Evolutionary conservation across 2,329 filamentous ascomycete genomes (phyloP).

Genomic region (Teratosphaeria viscida): DNA sequence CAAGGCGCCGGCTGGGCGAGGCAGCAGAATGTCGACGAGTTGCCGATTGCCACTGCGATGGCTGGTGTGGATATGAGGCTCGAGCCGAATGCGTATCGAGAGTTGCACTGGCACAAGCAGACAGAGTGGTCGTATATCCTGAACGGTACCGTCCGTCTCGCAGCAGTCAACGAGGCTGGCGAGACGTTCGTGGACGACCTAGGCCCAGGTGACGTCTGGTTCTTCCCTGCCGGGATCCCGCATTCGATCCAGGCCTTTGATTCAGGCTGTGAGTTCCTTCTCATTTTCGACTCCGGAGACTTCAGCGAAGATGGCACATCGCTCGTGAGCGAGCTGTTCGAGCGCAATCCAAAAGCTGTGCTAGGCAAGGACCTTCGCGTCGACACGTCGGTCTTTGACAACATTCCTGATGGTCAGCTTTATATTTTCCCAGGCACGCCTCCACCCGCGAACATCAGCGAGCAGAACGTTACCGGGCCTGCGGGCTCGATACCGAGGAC

Average conservation of each 20-base stretch:
- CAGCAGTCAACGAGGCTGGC: not conserved
- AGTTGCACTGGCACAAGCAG: slow-evolving; percentile 26
- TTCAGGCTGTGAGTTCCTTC: slow-evolving; percentile 47
- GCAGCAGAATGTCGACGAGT: slow-evolving; percentile 29
- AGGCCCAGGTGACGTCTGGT: slow-evolving; percentile 5
- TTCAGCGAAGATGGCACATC: slow-evolving; percentile 53
- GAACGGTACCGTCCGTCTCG: slow-evolving; percentile 18
- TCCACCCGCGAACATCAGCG: slow-evolving; percentile 31
- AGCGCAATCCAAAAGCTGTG: slow-evolving; percentile 26
- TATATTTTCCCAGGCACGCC: slow-evolving; percentile 34
- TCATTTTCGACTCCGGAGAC: slow-evolving; percentile 49
- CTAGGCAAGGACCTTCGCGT: slow-evolving; percentile 33
- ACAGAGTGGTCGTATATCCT: slow-evolving; percentile 24
- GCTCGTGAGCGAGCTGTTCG: slow-evolving; percentile 34
- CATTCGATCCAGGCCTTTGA: slow-evolving; percentile 32
- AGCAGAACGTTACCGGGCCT: slow-evolving; percentile 6
- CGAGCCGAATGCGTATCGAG: slow-evolving; percentile 23
- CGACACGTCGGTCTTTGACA: slow-evolving; percentile 21
- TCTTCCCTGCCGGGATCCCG: slow-evolving; percentile 17
- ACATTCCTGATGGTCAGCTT: slow-evolving; percentile 26
- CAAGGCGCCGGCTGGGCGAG: slow-evolving; percentile 32
- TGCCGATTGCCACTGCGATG: slow-evolving; percentile 46
- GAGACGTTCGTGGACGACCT: not conserved
- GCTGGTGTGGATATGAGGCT: slow-evolving; percentile 53
- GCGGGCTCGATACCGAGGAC: slow-evolving; percentile 14